Percentiles rank a stretch among this genome's conserved stretches.
These are phyloP conservation scores for Sherardia arvensis DNA, from an alignment of 257 asterid genomes.

Conservation along the genomic window DNA sequence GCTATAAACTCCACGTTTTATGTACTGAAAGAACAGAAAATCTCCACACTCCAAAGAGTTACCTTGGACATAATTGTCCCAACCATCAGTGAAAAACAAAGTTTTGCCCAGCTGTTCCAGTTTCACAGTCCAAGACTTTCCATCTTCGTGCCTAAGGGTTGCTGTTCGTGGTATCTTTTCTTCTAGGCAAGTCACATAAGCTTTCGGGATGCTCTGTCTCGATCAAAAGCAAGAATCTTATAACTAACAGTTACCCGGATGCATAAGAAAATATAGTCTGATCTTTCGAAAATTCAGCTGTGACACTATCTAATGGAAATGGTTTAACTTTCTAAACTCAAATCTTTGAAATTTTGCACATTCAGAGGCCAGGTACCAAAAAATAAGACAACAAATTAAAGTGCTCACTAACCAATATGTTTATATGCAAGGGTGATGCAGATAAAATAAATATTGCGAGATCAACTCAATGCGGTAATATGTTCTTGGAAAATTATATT, in stretches of 20 bases:
- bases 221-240: too few species aligned
- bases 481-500: neutral
- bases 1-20: conserved; percentile 8
- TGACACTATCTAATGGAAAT: neutral
- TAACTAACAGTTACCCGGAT: neutral
- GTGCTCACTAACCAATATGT: neutral
- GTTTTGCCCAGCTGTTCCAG: conserved; percentile 4
- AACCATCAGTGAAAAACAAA: conserved; percentile 22
- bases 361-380: neutral
- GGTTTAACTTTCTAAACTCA: neutral
- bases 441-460: neutral
- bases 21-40: conserved; percentile 10
- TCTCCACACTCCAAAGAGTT: conserved; percentile 15
- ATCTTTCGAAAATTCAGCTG: too few species aligned
- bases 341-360: neutral
- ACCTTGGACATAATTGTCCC: conserved; percentile 17
- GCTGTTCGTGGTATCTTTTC: conserved; percentile 5
- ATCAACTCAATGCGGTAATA: neutral
- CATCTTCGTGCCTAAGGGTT: conserved; percentile 11
- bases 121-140: conserved; percentile 21
- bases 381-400: too few species aligned
- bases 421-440: neutral
- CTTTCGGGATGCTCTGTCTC: conserved; percentile 10
- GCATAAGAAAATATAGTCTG: neutral
- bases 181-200: neutral